Evolutionary conservation across 2,329 filamentous ascomycete species (phyloP).

Genomic region (Fusarium dimerum): DNA sequence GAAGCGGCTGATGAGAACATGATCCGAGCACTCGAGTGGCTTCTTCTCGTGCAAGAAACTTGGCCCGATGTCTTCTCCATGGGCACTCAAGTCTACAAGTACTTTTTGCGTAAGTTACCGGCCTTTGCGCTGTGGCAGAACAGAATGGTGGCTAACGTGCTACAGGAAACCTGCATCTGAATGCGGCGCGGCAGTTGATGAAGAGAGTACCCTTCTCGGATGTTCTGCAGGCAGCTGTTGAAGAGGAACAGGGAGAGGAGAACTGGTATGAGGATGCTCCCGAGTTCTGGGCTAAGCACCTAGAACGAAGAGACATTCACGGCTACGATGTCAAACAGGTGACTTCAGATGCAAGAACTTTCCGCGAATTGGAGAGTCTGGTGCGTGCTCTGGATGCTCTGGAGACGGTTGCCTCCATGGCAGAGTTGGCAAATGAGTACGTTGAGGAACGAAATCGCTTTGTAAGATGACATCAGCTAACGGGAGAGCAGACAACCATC

Average conservation of each 20-base stretch:
- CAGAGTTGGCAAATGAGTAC: conserved; percentile 54
- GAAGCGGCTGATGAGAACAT: conserved; percentile 67
- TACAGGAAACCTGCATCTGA: conserved; percentile 51
- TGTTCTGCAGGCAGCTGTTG: conserved; percentile 46
- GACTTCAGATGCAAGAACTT: conserved; percentile 58
- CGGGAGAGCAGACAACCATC: conserved; percentile 30
- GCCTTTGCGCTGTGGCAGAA: neutral
- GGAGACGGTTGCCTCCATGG: conserved; percentile 64
- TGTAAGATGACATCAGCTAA: conserved; percentile 28
- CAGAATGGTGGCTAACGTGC: conserved; percentile 7
- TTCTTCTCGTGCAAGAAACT: conserved; percentile 70
- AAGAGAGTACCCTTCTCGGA: conserved; percentile 52
- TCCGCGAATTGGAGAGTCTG: conserved; percentile 69
- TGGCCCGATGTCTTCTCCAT: conserved; percentile 71
- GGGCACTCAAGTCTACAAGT: conserved; percentile 75
- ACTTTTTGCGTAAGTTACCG: conserved; percentile 72
- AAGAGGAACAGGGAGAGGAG: conserved; percentile 40
- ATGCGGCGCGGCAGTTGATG: conserved; percentile 55
- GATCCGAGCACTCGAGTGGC: conserved; percentile 83
- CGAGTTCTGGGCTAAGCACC: conserved; percentile 41
- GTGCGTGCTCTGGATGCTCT: conserved; percentile 66
- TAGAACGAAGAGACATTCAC: conserved; percentile 38
- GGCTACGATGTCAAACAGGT: conserved; percentile 45
- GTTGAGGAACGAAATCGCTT: conserved; percentile 26
- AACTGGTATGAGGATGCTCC: conserved; percentile 38